These are phyloP conservation scores for Calonectria henricotiae DNA, from an alignment of 2,329 filamentous ascomycete genomes.

Conservation along the genomic window DNA sequence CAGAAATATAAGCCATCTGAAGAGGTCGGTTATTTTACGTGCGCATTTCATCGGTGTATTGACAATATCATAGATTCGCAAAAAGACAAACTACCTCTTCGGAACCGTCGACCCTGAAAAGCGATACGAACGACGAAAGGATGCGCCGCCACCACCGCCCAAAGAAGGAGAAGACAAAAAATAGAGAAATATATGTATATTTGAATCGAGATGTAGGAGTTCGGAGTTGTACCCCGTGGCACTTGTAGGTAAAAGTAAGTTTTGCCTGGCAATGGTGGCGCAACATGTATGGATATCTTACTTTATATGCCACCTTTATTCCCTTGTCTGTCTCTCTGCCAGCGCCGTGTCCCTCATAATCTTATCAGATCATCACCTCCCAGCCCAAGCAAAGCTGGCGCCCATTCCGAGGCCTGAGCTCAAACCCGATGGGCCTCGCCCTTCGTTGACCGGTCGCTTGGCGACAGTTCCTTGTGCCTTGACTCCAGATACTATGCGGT, in stretches of 20 bases:
- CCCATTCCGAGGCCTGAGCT: constrained; percentile 71
- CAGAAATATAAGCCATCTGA: constrained; percentile 62
- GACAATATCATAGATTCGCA: constrained; percentile 55
- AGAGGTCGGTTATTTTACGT: constrained; percentile 55
- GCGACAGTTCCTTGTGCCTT: constrained; percentile 83
- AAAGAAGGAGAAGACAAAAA: constrained; percentile 52
- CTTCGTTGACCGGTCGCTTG: constrained; percentile 85
- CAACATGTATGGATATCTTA: constrained; percentile 50
- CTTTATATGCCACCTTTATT: constrained; percentile 42
- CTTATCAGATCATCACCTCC: constrained; percentile 53
- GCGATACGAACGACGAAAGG: constrained; percentile 61
- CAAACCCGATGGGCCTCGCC: constrained; percentile 62
- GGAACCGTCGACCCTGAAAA: constrained; percentile 62
- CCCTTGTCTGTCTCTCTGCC: constrained; percentile 43
- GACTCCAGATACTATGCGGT: constrained; percentile 90
- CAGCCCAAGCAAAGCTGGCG: constrained; percentile 72
- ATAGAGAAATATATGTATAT: constrained; percentile 50
- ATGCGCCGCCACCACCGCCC: constrained; percentile 55
- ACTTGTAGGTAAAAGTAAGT: neutral
- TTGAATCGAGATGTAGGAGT: constrained; percentile 49
- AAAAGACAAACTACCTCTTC: constrained; percentile 59
- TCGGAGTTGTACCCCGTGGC: constrained; percentile 51
- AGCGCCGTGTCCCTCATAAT: constrained; percentile 25
- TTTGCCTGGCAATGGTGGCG: constrained; percentile 25
- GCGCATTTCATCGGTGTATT: constrained; percentile 19